Evolutionary conservation across 768 basidiomycete species (phyloP), one percentile per base, ranked within the genome.

Genomic region (Boletus pseudo-olivaceus): DNA sequence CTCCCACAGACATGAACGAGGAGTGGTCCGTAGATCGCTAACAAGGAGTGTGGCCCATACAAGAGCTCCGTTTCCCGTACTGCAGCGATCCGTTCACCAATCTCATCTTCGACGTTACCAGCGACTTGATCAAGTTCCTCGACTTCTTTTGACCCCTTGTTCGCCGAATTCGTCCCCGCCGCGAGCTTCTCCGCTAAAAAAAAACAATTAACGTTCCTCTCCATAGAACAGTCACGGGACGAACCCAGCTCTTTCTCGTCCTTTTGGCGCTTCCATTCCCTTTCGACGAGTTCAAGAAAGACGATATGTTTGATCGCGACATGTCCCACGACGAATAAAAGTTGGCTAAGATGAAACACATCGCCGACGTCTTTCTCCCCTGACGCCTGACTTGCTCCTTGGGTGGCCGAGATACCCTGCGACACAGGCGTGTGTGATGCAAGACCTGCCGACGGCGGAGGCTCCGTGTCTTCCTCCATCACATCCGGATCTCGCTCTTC

Each of bases 221-320:
- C 6, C 49, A 46, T 26, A n/a, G 27, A 34, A 40, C 8, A 3
- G 33, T 8, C 17, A 46, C 29, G 38, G 5, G 12, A 69, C 83
- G 37, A 60, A 91, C 94, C 87, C 53, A 85, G 76, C 20, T 86
- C 84, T 57, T 83, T 87, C 66, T 90, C 91, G 56, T 97, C 94
- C 73, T 97, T 98, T 70, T 96, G 88, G 10, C 95, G 76, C 74
- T 99, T 99, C 84, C 92, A 90, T 66, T 99, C 96, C 34, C 95
- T 76, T 69, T 99, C 97, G 20, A 98, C 88, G 46, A 97, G 78
- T 68, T 99, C 97, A 19, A 99, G 81, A 65, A 91, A 97, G 15
- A 96, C 94, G 53, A 98, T 92, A 46, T 99, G 96, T 70, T 98
- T 98, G 73, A 98, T 92, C 11, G 96, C 93, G 29, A 96, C 90